Percentiles rank a stretch among this genome's conserved stretches.
These are phyloP conservation scores for Phanerodontia chrysosporium DNA, from an alignment of 768 basidiomycete genomes.

Conservation along the genomic window DNA sequence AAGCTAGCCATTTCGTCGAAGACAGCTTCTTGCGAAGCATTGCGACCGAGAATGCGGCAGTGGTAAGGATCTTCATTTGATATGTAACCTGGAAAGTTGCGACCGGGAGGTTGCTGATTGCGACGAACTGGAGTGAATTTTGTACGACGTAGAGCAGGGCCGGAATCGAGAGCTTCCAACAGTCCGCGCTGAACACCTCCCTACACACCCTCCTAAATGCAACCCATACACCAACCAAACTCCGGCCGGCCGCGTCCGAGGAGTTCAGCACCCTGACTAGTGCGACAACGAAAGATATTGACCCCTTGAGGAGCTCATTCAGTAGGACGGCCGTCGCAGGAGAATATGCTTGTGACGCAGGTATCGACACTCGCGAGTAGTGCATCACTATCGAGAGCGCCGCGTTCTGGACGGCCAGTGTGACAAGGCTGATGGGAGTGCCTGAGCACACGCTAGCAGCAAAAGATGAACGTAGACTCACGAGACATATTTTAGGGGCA, in stretches of 20 bases:
- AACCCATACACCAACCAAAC: slow-evolving; percentile 13
- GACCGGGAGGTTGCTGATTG: slow-evolving; percentile 88
- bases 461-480: slow-evolving; percentile 33
- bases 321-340: slow-evolving; percentile 92
- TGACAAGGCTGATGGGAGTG: slow-evolving; percentile 35
- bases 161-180: slow-evolving; percentile 96
- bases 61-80: slow-evolving; percentile 97
- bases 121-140: slow-evolving; percentile 94
- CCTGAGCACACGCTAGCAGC: background rate
- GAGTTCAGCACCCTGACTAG: slow-evolving; percentile 7
- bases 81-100: slow-evolving; percentile 97
- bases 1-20: slow-evolving; percentile 76
- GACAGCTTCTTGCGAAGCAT: slow-evolving; percentile 74
- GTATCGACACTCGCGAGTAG: slow-evolving; percentile 89
- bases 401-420: slow-evolving; percentile 92
- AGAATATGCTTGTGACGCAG: slow-evolving; percentile 78
- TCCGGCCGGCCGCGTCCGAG: slow-evolving; percentile 14
- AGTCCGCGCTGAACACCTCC: slow-evolving; percentile 84
- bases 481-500: slow-evolving; percentile 81
- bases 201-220: slow-evolving; percentile 50
- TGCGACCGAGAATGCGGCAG: slow-evolving; percentile 83
- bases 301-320: slow-evolving; percentile 91
- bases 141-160: slow-evolving; percentile 95
- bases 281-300: slow-evolving; percentile 90
- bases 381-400: slow-evolving; percentile 97